These are phyloP conservation scores for Lodderomyces beijingensis DNA, from an alignment of 1,139 yeast species.

Conservation along the genomic window DNA sequence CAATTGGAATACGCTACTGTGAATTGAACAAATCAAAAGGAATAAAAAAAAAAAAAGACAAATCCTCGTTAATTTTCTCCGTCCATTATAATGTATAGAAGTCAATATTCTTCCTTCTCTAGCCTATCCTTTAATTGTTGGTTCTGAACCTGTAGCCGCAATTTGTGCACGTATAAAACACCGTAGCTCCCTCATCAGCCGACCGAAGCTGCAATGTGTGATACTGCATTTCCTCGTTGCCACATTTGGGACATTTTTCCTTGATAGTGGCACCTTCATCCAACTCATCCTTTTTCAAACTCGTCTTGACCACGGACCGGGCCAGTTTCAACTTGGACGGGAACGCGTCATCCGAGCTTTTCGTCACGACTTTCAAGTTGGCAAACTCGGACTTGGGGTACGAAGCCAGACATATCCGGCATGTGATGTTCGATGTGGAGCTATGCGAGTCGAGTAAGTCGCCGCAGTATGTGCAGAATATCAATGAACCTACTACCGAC, in stretches of 20 bases:
- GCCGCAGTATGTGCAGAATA: conserved; percentile 93
- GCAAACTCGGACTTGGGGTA: conserved; percentile 61
- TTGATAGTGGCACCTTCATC: conserved; percentile 95
- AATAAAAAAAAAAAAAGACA: conserved; percentile 2
- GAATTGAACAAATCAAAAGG: conserved; percentile 1
- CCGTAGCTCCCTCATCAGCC: conserved; percentile 98
- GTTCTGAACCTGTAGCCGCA: conserved; percentile 95
- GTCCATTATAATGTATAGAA: conserved; percentile 1
- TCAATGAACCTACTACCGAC: conserved; percentile 94
- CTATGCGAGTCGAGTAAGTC: conserved; percentile 72
- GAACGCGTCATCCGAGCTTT: conserved; percentile 85
- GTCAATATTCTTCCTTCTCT: background rate
- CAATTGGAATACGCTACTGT: conserved; percentile 73
- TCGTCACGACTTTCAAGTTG: conserved; percentile 79
- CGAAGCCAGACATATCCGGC: conserved; percentile 62
- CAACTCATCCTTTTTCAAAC: conserved; percentile 68
- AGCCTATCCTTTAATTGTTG: conserved; percentile 49
- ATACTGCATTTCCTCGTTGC: conserved; percentile 95
- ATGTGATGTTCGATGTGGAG: conserved; percentile 46
- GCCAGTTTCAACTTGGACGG: conserved; percentile 80
- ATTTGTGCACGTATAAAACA: conserved; percentile 87
- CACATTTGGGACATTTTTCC: conserved; percentile 97
- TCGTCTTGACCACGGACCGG: conserved; percentile 85
- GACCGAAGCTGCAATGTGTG: conserved; percentile 94
- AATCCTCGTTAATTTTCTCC: conserved; percentile 4